Conservation (phyloP, 805 yeast genomes). For the Kluyveromyces lactis region DNA sequence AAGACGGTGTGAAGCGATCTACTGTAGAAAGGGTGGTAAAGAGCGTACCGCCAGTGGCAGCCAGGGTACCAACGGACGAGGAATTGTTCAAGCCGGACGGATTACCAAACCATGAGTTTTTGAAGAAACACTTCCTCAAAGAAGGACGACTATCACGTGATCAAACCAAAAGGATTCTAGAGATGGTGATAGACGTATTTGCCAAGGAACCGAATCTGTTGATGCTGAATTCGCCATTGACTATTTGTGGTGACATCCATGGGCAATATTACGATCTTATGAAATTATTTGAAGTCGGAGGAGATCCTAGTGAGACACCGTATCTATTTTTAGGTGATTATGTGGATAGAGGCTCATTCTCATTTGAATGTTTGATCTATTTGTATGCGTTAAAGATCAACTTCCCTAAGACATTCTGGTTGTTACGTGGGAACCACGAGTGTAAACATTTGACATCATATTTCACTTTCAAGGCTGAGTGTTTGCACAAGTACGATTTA, state of each 20-base stretch:
- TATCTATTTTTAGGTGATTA: conserved; percentile 89
- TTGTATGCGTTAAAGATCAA: conserved; percentile 72
- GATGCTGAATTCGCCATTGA: conserved; percentile 82
- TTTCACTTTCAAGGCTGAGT: conserved; percentile 87
- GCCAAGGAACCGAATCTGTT: conserved; percentile 70
- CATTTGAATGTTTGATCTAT: conserved; percentile 72
- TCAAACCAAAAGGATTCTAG: conserved; percentile 63
- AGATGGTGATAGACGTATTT: conserved; percentile 55
- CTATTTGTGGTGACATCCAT: conserved; percentile 96
- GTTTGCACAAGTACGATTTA: conserved; percentile 70
- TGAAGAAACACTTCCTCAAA: conserved; percentile 62
- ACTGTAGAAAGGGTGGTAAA: conserved; percentile 44
- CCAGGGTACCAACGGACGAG: conserved; percentile 53
- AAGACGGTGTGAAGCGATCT: conserved; percentile 41
- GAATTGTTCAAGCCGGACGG: conserved; percentile 58
- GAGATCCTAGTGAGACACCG: conserved; percentile 68
- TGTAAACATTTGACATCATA: conserved; percentile 88
- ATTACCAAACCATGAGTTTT: conserved; percentile 62
- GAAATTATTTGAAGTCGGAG: conserved; percentile 90
- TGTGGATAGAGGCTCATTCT: conserved; percentile 89
- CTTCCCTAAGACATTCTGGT: conserved; percentile 64
- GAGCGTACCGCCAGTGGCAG: conserved; percentile 59
- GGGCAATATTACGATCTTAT: conserved; percentile 89
- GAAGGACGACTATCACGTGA: conserved; percentile 74
- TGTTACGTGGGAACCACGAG: conserved; percentile 92